Conservation (phyloP, 345 rosid genomes). For the Euphorbia peplus region DNA sequence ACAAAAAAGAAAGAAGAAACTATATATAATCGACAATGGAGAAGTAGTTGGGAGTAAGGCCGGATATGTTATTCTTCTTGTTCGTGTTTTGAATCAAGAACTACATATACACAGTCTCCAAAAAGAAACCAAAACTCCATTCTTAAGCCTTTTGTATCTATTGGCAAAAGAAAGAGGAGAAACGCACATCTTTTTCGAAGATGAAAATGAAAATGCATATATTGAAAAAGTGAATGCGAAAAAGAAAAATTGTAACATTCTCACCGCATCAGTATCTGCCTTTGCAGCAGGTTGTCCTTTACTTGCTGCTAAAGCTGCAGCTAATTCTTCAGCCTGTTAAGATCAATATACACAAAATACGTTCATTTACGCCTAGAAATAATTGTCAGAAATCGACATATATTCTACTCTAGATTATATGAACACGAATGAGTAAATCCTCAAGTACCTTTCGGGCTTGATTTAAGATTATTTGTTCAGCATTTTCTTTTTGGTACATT, state of each 20-base stretch:
- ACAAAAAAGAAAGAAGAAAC: no score
- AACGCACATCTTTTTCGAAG: neutral
- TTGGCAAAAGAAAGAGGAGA: neutral
- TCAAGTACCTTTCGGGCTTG: constrained; percentile 71
- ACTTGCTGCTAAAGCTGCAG: constrained; percentile 80
- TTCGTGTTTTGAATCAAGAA: no score
- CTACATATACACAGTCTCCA: neutral
- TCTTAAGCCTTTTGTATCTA: neutral
- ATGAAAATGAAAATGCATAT: no score
- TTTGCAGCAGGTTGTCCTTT: constrained; percentile 52
- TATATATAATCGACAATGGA: no score
- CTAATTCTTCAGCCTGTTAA: constrained; percentile 88
- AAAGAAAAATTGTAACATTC: constrained; percentile 12
- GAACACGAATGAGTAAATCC: neutral
- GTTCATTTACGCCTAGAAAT: neutral
- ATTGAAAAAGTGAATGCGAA: neutral
- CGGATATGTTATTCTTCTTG: no score
- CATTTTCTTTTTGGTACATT: constrained; percentile 73
- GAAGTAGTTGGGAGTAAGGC: no score
- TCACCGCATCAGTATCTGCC: constrained; percentile 62
- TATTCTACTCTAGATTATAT: neutral
- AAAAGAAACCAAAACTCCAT: neutral
- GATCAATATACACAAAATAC: constrained; percentile 13
- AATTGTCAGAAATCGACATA: neutral
- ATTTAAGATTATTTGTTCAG: constrained; percentile 81